A percentile compares a stretch with the other conserved stretches of the same genome.
Evolutionary conservation across 2,329 filamentous ascomycete species (phyloP).

Genomic region (Colletotrichum phormii): DNA sequence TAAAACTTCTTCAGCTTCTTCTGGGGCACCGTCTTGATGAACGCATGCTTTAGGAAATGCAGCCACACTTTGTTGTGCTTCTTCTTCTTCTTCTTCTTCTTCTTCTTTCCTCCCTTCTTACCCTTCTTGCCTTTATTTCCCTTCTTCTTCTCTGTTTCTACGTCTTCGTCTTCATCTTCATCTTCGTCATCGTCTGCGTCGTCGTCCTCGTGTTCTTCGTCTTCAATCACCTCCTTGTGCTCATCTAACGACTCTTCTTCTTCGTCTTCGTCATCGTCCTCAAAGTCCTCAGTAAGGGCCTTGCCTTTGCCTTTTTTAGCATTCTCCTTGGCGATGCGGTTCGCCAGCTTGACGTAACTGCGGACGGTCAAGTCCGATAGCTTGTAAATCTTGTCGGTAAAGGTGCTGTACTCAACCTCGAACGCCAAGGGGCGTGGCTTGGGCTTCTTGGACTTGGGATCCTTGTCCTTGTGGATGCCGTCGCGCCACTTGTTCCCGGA

Average conservation of each 20-base stretch:
- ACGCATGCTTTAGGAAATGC: slow-evolving; percentile 81
- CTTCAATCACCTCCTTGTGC: slow-evolving; percentile 41
- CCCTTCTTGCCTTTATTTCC: slow-evolving; percentile 54
- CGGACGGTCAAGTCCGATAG: slow-evolving; percentile 86
- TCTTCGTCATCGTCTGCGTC: slow-evolving; percentile 42
- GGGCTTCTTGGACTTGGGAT: slow-evolving; percentile 64
- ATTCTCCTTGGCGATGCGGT: slow-evolving; percentile 73
- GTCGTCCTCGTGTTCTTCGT: slow-evolving; percentile 44
- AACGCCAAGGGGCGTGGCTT: slow-evolving; percentile 76
- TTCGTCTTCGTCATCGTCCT: slow-evolving; percentile 41
- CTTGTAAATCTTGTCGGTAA: slow-evolving; percentile 78
- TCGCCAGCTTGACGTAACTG: slow-evolving; percentile 83
- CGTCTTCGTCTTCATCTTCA: slow-evolving; percentile 42
- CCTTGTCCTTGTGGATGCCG: slow-evolving; percentile 72
- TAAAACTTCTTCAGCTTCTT: slow-evolving; percentile 69
- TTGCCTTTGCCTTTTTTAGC: slow-evolving; percentile 34
- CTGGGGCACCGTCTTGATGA: slow-evolving; percentile 77
- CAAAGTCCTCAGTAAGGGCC: slow-evolving; percentile 41
- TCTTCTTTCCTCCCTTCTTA: slow-evolving; percentile 52
- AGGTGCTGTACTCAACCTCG: slow-evolving; percentile 89
- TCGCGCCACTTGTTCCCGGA: slow-evolving; percentile 66
- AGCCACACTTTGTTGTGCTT: slow-evolving; percentile 79
- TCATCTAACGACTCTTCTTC: slow-evolving; percentile 41
- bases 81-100: slow-evolving; percentile 64
- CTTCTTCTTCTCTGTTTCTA: slow-evolving; percentile 58